A percentile compares a stretch with the other conserved stretches of the same genome.
Evolutionary conservation across 2,329 filamentous ascomycete species (phyloP).

Genomic region (Cytospora schulzeri): DNA sequence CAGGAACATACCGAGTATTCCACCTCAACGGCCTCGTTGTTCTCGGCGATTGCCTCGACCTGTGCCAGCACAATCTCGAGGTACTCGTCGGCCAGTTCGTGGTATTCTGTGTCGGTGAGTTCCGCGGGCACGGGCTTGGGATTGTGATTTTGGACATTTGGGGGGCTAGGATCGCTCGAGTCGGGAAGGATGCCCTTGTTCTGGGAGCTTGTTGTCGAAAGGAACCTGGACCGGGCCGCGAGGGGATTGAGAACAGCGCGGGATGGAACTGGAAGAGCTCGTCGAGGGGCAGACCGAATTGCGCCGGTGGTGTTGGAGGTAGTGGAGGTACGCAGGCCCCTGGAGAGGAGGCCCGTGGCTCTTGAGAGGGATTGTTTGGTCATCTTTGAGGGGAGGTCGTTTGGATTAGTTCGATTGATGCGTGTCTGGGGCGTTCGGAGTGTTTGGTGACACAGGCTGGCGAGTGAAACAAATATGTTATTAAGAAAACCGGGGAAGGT

Average conservation of each 20-base stretch:
- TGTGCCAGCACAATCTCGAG: conserved; percentile 59
- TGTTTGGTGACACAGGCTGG: neutral
- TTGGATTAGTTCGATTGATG: neutral
- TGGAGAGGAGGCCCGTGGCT: conserved; percentile 15
- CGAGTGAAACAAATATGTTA: no score
- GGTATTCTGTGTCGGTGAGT: conserved; percentile 72
- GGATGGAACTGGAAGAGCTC: neutral
- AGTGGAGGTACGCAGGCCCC: conserved; percentile 20
- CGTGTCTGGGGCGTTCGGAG: neutral
- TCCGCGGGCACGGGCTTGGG: conserved; percentile 53
- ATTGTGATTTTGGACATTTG: conserved; percentile 40
- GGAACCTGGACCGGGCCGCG: conserved; percentile 13
- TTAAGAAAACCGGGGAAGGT: neutral
- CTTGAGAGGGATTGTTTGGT: conserved; percentile 25
- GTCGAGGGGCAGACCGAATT: conserved; percentile 16
- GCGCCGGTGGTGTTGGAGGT: conserved; percentile 9
- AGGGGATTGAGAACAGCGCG: neutral
- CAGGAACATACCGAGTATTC: conserved; percentile 77
- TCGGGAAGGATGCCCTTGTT: conserved; percentile 62
- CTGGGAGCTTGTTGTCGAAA: conserved; percentile 38
- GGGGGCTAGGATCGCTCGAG: conserved; percentile 54
- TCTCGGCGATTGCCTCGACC: conserved; percentile 76
- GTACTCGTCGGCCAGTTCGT: conserved; percentile 75
- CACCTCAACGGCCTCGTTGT: conserved; percentile 75
- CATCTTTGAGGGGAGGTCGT: conserved; percentile 9